Evolutionary conservation across 345 rosid genomes (phyloP).

Genomic region (Limnanthes douglasii): DNA sequence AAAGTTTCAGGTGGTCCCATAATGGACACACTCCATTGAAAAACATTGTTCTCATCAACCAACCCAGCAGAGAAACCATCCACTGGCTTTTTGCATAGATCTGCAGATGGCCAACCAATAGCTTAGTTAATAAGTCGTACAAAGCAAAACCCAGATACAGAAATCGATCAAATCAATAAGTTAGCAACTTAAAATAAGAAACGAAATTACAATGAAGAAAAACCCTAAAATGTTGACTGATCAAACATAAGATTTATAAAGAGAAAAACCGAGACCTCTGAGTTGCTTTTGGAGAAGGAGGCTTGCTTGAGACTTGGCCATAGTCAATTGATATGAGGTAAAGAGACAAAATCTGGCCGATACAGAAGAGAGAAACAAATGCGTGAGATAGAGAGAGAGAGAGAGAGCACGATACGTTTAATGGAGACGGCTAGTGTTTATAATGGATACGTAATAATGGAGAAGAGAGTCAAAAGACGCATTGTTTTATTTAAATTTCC

Average conservation of each 20-base stretch:
- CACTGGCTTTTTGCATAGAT: constrained; percentile 81
- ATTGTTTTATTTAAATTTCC: too few relatives aligned
- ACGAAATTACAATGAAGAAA: neutral
- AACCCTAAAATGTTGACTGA: neutral
- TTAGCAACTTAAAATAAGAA: constrained; percentile 3
- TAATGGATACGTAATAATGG: too few relatives aligned
- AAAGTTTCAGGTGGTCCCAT: constrained; percentile 84
- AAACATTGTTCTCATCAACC: constrained; percentile 58
- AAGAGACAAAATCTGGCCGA: too few relatives aligned
- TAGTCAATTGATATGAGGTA: constrained; percentile 11
- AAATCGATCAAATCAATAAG: constrained; percentile 3
- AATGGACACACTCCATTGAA: constrained; percentile 76
- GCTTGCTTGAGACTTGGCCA: constrained; percentile 32
- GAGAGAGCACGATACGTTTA: constrained; percentile 3
- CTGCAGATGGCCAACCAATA: too few relatives aligned
- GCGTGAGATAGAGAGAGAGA: neutral
- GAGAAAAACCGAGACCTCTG: constrained; percentile 22
- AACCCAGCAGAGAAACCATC: constrained; percentile 95
- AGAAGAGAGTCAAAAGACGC: too few relatives aligned
- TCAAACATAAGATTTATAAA: neutral
- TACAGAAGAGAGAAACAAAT: constrained; percentile 1
- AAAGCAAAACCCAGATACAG: neutral
- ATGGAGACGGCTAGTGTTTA: constrained; percentile 8
- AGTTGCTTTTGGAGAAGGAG: constrained; percentile 84
- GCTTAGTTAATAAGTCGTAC: constrained; percentile 14